Base-by-base conservation (phyloP, 2,329 filamentous ascomycete species). In the Talaromyces sp. region DNA sequence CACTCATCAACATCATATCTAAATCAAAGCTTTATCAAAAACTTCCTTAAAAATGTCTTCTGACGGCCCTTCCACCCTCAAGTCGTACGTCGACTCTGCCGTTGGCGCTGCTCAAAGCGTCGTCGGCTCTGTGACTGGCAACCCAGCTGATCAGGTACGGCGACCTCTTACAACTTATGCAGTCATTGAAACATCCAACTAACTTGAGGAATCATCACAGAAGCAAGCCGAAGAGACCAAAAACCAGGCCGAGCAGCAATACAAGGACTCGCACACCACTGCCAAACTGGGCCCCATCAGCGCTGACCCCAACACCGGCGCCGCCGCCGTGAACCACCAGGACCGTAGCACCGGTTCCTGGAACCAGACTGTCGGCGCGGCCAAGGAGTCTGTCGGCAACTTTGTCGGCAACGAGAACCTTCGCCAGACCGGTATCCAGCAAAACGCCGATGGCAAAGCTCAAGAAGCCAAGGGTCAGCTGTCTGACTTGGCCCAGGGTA, bases 291-390 rank as follows among this genome's bases (percentile, higher is more conserved):
- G 90, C 4, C 87, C 89, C 63, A 81, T 88, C 73, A 86, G 88
- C 28, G 83, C 90, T 0, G 72, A 74, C 62, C 88, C 88, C 10
- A 81, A 87, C 57, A 85, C 86, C 0, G 91, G 91, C 55, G 89
- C 87, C 40, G 80, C 90, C 56, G 84, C 88, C 65, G 83, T 85
- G 67, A 91, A 96, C 76, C 82, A 91, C 76, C 81, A 87, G 10
- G 82, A 94, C 74, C 90, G 92, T 66, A 79, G 83, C 27, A 74
- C 85, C 18, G 93, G 94, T 51, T 83, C 83, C 18, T 96, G 89
- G 87, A 91, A 96, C 80, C 93, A 97, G 79, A 96, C 92, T 5
- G 72, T 93, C n/a, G 94, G 93, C 58, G 85, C 89, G 0, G 88
- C 88, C 51, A 97, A 97, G 81, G 91, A 97, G 74, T 81, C 87